Percentiles rank a stretch among this genome's conserved stretches.
Evolutionary conservation across 768 basidiomycete genomes (phyloP).

Genomic region (Boletus tomentosulus): DNA sequence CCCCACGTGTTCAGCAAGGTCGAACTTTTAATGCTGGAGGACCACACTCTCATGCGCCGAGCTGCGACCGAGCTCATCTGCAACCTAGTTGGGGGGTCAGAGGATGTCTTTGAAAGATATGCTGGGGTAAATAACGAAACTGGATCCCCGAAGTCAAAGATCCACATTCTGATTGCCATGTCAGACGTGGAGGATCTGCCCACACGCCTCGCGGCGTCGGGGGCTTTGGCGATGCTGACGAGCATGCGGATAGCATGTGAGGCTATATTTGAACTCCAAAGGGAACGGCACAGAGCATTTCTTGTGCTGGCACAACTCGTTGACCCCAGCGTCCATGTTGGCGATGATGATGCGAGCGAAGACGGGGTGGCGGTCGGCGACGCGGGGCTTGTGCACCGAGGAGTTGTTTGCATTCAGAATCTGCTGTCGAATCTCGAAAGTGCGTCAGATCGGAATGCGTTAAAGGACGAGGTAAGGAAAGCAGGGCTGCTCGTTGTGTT

Average conservation of each 20-base stretch:
- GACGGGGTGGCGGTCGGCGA: constrained; percentile 32
- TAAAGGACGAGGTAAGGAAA: constrained; percentile 50
- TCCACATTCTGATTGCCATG: constrained; percentile 81
- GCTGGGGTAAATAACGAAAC: constrained; percentile 38
- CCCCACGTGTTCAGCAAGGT: constrained; percentile 60
- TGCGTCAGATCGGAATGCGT: constrained; percentile 33
- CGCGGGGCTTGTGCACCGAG: constrained; percentile 72
- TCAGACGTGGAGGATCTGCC: constrained; percentile 81
- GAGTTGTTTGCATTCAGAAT: constrained; percentile 69
- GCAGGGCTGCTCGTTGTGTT: constrained; percentile 54
- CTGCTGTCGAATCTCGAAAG: constrained; percentile 48
- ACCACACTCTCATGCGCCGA: constrained; percentile 75
- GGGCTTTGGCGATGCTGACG: constrained; percentile 81
- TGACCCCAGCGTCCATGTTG: constrained; percentile 46
- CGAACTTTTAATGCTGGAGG: constrained; percentile 76
- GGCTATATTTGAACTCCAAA: constrained; percentile 59
- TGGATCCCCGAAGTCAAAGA: constrained; percentile 46
- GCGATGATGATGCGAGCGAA: constrained; percentile 33
- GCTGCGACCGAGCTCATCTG: constrained; percentile 90
- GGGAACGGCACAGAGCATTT: constrained; percentile 60
- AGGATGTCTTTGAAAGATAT: constrained; percentile 72
- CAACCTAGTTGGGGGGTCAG: constrained; percentile 80
- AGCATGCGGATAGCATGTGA: constrained; percentile 56
- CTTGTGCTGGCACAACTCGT: constrained; percentile 63
- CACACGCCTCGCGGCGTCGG: constrained; percentile 87